Evolutionary conservation across 192 early-diverging fungal genomes (phyloP).

Genomic region (Phycomyces blakesleeanus): DNA sequence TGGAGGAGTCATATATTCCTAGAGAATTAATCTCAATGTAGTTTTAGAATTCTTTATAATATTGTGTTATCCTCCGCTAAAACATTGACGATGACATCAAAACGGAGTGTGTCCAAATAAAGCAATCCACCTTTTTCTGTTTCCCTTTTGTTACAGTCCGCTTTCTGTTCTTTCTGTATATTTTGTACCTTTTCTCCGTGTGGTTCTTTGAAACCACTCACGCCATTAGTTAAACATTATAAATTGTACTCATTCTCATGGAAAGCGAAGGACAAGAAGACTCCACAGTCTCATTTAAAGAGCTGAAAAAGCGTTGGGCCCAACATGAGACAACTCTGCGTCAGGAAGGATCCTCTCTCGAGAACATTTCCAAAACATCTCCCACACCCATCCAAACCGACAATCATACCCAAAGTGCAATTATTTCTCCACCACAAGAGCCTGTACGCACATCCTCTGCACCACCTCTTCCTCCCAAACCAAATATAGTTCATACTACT

Average conservation of each 20-base stretch:
- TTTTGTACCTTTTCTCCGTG: background rate
- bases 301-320: constrained; percentile 33
- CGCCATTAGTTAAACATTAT: background rate
- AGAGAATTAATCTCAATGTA: constrained; percentile 8
- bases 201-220: background rate
- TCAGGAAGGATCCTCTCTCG: constrained; percentile 6
- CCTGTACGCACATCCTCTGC: background rate
- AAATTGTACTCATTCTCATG: background rate
- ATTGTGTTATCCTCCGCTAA: too few species aligned
- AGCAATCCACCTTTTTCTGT: background rate
- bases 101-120: background rate
- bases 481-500: background rate
- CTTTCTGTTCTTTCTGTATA: constrained; percentile 5
- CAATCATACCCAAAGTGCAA: background rate
- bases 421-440: background rate
- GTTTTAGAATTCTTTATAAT: background rate
- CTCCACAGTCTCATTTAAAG: constrained; percentile 20
- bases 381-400: background rate
- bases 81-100: constrained; percentile 1
- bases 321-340: constrained; percentile 19
- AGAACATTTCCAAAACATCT: constrained; percentile 4
- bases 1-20: constrained; percentile 20
- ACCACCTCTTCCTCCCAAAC: constrained; percentile 9
- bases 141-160: background rate
- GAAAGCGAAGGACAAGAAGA: constrained; percentile 11